Evolutionary conservation across 306 rosid species (phyloP), one percentile per base, ranked within the genome.

Genomic region (Glycyrrhiza uralensis): DNA sequence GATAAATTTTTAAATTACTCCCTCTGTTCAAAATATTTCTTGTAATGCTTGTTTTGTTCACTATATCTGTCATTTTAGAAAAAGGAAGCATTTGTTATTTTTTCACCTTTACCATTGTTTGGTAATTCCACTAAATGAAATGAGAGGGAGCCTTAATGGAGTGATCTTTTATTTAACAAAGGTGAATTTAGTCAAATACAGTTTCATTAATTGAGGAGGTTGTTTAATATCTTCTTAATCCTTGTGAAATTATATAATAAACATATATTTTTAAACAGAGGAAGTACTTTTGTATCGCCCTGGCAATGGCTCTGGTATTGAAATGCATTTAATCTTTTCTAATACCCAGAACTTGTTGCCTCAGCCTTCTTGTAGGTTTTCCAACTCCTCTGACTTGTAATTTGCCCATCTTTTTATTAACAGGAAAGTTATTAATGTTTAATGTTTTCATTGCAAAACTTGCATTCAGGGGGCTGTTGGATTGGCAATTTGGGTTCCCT

Each of bases 401-500:
- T 30, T 62, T 33, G 26, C 56, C 8, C 32, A 23, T 51, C 6
- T 4, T 52, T 71, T 29, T 59, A 24, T 39, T 72, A 15, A 22
- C 29, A 18, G 22, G 18, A 44, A 70, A 39, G 30, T 46, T 51
- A 3, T 38, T 62, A 23, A 50, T 78, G 30, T 30, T 82, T 71
- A 47, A 19, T 18, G 42, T 68, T 62, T 10, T 51, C 47, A 7
- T 52, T 49, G 66, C 54, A 46, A 65, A 70, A 35, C 58, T 20
- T 83, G 60, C 33, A 22, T 69, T 50, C 76, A 94, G 99, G 99
- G 97, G 7, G 99, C 99, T 39, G 99, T 94, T 85, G 97, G 99
- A 74, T 86, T 94, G 88, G 99, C 99, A 74, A 94, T 94, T 76
- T 94, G 99, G 99, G 99, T 94, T 70, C 99, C 99, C 71, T 89